Evolutionary conservation across 2,329 filamentous ascomycete genomes (phyloP).

Genomic region (Ophiostoma quercus): DNA sequence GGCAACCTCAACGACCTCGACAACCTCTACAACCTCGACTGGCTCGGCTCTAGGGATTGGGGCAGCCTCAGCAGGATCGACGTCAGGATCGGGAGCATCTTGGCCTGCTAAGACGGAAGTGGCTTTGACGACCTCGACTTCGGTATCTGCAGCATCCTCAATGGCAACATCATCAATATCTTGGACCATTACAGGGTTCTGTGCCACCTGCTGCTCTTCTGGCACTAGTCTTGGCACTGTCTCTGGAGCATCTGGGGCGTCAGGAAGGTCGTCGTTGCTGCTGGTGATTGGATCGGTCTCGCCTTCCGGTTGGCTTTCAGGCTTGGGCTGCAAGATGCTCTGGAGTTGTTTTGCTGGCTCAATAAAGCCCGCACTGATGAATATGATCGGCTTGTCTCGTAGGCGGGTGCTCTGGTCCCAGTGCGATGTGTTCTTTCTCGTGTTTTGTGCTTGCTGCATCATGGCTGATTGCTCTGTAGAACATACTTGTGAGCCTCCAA

Average conservation of each 20-base stretch:
- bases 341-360: slow-evolving; percentile 41
- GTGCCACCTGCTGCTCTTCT: not conserved
- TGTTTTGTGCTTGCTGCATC: slow-evolving; percentile 48
- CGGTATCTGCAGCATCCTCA: not conserved
- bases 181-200: not conserved
- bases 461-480: slow-evolving; percentile 37
- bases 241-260: not conserved
- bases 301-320: not conserved
- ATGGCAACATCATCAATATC: not conserved
- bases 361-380: slow-evolving; percentile 50
- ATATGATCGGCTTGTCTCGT: slow-evolving; percentile 46
- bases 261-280: not conserved
- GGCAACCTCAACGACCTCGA: not conserved
- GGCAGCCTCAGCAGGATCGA: not conserved
- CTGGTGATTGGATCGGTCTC: not conserved
- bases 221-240: not conserved
- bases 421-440: slow-evolving; percentile 42
- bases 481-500: not conserved
- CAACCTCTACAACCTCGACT: not conserved
- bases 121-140: not conserved
- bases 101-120: not conserved
- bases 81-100: not conserved
- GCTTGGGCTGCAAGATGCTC: not conserved
- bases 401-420: slow-evolving; percentile 41
- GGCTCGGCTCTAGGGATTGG: not conserved